A percentile compares a stretch with the other conserved stretches of the same genome.
phyloP scores from a whole-genome alignment of 2,329 filamentous ascomycete genomes.

The Trichophyton equinum region DNA sequence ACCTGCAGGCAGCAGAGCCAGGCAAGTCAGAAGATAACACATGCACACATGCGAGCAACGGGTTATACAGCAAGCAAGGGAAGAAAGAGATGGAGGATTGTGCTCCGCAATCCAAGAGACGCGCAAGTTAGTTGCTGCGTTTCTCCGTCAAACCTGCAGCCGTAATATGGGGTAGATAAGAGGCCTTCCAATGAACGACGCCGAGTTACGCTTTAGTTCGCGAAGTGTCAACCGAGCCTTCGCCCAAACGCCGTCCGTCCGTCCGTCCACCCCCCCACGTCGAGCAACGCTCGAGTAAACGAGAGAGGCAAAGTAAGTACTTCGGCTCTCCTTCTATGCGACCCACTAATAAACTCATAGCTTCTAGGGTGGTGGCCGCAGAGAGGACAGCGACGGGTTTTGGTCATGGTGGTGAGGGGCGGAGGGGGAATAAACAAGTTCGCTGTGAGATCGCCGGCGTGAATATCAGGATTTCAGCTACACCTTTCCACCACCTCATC shows the following conservation, averaged over 20 bases:
- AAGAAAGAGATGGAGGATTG: neutral
- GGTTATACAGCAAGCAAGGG: neutral
- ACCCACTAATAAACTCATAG: too few relatives aligned
- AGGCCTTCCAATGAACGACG: neutral
- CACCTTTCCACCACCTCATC: neutral
- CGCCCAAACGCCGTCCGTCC: neutral
- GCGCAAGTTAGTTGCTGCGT: neutral
- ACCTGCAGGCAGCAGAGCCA: neutral
- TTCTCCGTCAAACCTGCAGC: neutral
- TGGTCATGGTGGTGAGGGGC: neutral
- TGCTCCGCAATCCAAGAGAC: neutral
- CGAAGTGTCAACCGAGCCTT: neutral
- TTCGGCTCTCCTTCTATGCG: too few relatives aligned
- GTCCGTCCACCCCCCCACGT: neutral
- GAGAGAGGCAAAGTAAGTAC: too few relatives aligned
- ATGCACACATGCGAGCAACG: neutral
- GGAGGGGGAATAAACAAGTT: neutral
- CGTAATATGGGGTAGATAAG: neutral
- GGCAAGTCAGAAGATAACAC: conserved; percentile 2
- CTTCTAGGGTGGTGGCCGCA: too few relatives aligned
- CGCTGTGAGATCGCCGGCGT: neutral
- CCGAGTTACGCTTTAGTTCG: neutral
- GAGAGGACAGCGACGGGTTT: too few relatives aligned
- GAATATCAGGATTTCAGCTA: neutral
- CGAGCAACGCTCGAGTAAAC: neutral